Conservation (phyloP, 116 monocot species). For the Iris pallida region DNA sequence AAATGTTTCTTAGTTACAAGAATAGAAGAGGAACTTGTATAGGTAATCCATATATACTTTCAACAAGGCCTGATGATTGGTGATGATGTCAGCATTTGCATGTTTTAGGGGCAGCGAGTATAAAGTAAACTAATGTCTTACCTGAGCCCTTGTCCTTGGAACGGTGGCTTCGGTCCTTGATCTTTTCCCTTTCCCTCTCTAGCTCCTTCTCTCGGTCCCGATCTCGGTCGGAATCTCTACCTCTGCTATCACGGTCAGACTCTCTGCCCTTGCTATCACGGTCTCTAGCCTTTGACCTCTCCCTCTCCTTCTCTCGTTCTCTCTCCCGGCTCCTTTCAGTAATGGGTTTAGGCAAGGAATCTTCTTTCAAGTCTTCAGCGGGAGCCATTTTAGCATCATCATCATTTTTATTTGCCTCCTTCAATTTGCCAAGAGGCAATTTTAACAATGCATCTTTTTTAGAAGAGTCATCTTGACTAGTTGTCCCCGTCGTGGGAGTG, state of each 20-base stretch:
- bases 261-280: conserved; percentile 43
- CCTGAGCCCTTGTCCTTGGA: conserved; percentile 42
- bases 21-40: too few relatives aligned
- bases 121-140: too few relatives aligned
- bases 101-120: too few relatives aligned
- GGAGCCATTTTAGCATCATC: conserved; percentile 28
- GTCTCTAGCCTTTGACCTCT: conserved; percentile 38
- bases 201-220: conserved; percentile 43
- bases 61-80: too few relatives aligned
- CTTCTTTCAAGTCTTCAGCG: conserved; percentile 38
- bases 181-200: too few relatives aligned
- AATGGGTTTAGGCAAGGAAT: conserved; percentile 13
- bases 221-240: conserved; percentile 42
- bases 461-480: conserved; percentile 24
- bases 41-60: too few relatives aligned
- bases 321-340: conserved; percentile 39
- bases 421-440: conserved; percentile 36
- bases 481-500: conserved; percentile 7
- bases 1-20: too few relatives aligned
- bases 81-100: too few relatives aligned
- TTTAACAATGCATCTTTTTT: conserved; percentile 34
- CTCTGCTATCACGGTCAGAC: conserved; percentile 25
- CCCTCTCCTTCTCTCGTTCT: conserved; percentile 42
- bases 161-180: conserved; percentile 26
- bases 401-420: conserved; percentile 48